Evolutionary conservation across 2,329 filamentous ascomycete genomes (phyloP).

Genomic region (Clonostachys rhizophaga): DNA sequence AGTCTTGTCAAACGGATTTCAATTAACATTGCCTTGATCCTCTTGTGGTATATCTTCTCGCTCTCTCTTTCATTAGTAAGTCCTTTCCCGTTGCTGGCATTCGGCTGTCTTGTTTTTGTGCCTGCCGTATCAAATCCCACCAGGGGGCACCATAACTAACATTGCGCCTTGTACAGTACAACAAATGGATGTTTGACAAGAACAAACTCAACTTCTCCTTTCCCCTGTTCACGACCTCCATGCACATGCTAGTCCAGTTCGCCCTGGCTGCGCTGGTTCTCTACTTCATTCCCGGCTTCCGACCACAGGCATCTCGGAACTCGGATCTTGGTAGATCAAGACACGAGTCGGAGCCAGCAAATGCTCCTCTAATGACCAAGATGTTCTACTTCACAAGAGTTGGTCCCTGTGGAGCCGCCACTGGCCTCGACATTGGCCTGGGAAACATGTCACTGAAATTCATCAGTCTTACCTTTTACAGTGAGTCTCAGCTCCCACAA

Average conservation of each 20-base stretch:
- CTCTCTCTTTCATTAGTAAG: conserved; percentile 86
- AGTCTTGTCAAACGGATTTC: conserved; percentile 64
- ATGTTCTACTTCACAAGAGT: conserved; percentile 91
- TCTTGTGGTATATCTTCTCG: conserved; percentile 86
- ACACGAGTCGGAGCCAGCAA: conserved; percentile 44
- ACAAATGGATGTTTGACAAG: conserved; percentile 99
- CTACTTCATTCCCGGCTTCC: conserved; percentile 75
- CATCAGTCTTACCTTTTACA: conserved; percentile 96
- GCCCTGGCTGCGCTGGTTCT: conserved; percentile 71
- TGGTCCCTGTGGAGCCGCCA: conserved; percentile 86
- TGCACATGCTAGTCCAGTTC: conserved; percentile 97
- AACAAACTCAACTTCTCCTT: conserved; percentile 86
- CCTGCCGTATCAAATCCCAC: background rate
- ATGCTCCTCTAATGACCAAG: conserved; percentile 69
- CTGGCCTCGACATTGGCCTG: conserved; percentile 90
- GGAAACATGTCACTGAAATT: conserved; percentile 96
- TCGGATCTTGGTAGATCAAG: conserved; percentile 45
- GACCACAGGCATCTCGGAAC: conserved; percentile 50
- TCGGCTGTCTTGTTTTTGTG: background rate
- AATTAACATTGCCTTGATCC: conserved; percentile 77
- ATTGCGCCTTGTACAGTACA: conserved; percentile 63
- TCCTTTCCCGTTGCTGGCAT: conserved; percentile 8
- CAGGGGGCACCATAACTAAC: conserved; percentile 9
- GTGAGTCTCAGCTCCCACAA: conserved; percentile 35
- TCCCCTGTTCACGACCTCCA: conserved; percentile 88